Evolutionary conservation across 495 filamentous ascomycete species (phyloP).

Genomic region (Elasticomyces elasticus): DNA sequence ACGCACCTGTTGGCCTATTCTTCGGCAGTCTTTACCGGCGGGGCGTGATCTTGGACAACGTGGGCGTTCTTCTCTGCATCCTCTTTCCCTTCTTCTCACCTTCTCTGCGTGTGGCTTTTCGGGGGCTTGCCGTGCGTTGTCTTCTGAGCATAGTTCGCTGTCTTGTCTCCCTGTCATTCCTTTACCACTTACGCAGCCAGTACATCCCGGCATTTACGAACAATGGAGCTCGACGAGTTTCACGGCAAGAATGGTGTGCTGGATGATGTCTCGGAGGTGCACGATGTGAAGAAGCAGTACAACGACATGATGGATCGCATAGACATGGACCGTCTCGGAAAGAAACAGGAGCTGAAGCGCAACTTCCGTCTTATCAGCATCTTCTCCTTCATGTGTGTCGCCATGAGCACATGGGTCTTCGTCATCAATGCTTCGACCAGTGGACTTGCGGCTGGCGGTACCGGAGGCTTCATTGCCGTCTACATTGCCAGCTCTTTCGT

Average conservation of each 20-base stretch:
- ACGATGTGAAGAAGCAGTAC: not conserved
- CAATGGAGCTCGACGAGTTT: slow-evolving; percentile 1
- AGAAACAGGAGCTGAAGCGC: slow-evolving; percentile 9
- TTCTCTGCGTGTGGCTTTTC: not conserved
- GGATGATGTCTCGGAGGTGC: not conserved
- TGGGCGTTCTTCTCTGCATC: not conserved
- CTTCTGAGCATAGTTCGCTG: not conserved
- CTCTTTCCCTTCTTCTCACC: not conserved
- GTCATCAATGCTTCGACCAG: not conserved
- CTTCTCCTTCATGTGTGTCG: slow-evolving; percentile 7
- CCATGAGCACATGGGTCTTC: slow-evolving; percentile 5
- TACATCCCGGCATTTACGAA: not conserved
- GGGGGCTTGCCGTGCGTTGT: not conserved
- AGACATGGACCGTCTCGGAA: slow-evolving; percentile 5
- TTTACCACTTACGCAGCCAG: not conserved
- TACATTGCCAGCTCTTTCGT: slow-evolving; percentile 25
- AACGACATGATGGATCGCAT: slow-evolving; percentile 4
- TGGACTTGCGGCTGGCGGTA: slow-evolving; percentile 1
- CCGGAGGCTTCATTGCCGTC: slow-evolving; percentile 11
- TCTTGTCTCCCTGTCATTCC: not conserved
- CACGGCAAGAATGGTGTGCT: not conserved
- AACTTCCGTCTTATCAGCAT: slow-evolving; percentile 12
- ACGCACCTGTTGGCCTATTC: not conserved
- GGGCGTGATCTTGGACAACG: not conserved
- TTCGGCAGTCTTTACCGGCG: not conserved